Evolutionary conservation across 495 filamentous ascomycete genomes (phyloP).

Genomic region (Penicillium desertorum): DNA sequence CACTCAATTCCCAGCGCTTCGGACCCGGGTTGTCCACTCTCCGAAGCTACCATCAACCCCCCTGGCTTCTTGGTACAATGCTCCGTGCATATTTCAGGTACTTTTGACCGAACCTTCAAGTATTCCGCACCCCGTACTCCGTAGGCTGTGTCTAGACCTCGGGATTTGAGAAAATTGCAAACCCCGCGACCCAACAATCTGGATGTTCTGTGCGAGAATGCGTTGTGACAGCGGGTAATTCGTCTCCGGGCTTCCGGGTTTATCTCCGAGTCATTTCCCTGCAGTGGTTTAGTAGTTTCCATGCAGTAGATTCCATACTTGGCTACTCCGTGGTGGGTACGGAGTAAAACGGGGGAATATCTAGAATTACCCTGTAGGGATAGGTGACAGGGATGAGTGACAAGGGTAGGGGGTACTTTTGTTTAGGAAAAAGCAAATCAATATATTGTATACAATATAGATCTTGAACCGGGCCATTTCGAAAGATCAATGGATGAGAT

Average conservation of each 20-base stretch:
- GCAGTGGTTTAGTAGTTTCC: background rate
- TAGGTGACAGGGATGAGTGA: background rate
- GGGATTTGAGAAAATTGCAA: constrained; percentile 2
- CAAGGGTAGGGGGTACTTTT: background rate
- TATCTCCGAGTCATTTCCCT: background rate
- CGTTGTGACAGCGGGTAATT: constrained; percentile 5
- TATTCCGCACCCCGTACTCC: too few species aligned
- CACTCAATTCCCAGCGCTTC: constrained; percentile 9
- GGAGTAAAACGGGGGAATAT: background rate
- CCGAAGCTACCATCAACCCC: constrained; percentile 9
- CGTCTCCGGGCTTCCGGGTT: background rate
- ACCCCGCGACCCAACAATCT: constrained; percentile 2
- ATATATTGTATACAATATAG: background rate
- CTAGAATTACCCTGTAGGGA: background rate
- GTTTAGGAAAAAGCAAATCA: background rate
- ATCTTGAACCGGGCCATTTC: background rate
- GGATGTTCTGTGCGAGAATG: background rate
- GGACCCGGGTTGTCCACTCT: constrained; percentile 11
- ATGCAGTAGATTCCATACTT: background rate
- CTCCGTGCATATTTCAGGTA: background rate
- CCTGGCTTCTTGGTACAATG: background rate
- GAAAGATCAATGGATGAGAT: background rate
- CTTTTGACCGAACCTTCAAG: constrained; percentile 7
- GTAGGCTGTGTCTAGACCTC: background rate
- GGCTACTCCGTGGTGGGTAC: background rate